Evolutionary conservation across 306 rosid species (phyloP).

Genomic region (Oxytropis ochrocephala): DNA sequence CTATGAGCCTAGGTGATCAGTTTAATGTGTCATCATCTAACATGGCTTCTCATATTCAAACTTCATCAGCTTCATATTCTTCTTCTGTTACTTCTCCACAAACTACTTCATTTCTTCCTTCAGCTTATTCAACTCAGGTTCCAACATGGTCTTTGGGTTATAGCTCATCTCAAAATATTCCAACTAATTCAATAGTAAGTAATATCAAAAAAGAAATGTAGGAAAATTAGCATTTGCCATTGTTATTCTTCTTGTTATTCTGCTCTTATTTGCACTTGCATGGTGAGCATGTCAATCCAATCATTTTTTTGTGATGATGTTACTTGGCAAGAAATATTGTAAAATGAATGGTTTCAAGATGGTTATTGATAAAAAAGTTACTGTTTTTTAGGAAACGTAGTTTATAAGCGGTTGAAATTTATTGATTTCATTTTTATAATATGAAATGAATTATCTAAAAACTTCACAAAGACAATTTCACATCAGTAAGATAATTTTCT

Average conservation of each 20-base stretch:
- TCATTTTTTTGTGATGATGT: background rate
- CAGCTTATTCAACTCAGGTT: background rate
- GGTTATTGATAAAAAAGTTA: too few relatives aligned
- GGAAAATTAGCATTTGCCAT: background rate
- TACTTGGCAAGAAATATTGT: background rate
- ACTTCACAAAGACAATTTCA: too few relatives aligned
- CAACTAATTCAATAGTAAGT: background rate
- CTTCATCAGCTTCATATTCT: slow-evolving; percentile 15
- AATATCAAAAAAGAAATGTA: background rate
- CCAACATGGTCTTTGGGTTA: slow-evolving; percentile 15
- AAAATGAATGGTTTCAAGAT: too few relatives aligned
- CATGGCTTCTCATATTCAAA: slow-evolving; percentile 25
- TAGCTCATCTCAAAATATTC: background rate
- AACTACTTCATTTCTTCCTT: slow-evolving; percentile 13
- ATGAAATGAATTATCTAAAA: too few relatives aligned
- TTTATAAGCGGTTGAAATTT: too few relatives aligned
- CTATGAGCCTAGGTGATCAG: slow-evolving; percentile 20
- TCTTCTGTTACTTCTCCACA: slow-evolving; percentile 6
- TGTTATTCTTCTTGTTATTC: background rate
- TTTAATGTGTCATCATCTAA: slow-evolving; percentile 12
- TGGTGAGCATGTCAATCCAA: background rate
- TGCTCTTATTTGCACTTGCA: background rate
- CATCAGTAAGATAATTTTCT: too few relatives aligned
- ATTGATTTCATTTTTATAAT: too few relatives aligned
- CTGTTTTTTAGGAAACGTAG: too few relatives aligned